These are phyloP conservation scores for Collybiopsis luxurians DNA, from an alignment of 768 basidiomycete genomes.

Conservation along the genomic window DNA sequence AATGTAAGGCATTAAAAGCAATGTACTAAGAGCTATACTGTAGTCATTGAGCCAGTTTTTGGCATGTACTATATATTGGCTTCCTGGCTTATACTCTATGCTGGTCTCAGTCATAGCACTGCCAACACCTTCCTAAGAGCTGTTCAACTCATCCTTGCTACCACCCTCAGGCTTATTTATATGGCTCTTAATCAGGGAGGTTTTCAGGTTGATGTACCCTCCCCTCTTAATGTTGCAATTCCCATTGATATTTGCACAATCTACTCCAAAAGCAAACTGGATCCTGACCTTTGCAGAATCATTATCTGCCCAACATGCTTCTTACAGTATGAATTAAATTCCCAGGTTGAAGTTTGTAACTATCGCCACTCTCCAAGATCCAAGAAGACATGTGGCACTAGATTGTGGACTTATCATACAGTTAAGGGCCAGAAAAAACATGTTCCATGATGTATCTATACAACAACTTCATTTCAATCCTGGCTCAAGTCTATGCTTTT, in stretches of 20 bases:
- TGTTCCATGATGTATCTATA: slow-evolving; percentile 19
- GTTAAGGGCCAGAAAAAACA: slow-evolving; percentile 13
- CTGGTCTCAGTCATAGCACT: slow-evolving; percentile 2
- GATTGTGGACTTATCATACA: slow-evolving; percentile 15
- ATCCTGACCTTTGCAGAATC: no score
- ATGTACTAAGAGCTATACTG: neutral
- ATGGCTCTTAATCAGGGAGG: no score
- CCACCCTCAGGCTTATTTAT: neutral
- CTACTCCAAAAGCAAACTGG: no score
- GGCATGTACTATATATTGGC: slow-evolving; percentile 6
- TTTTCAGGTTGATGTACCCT: no score
- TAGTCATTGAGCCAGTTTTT: neutral
- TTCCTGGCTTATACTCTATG: slow-evolving; percentile 6
- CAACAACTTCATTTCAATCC: slow-evolving; percentile 21
- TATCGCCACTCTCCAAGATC: slow-evolving; percentile 16
- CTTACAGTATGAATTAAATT: slow-evolving; percentile 9
- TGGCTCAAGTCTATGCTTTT: slow-evolving; percentile 28
- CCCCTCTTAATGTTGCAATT: no score
- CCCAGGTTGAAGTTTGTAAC: slow-evolving; percentile 15
- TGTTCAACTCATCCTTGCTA: slow-evolving; percentile 3
- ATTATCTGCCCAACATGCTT: no score
- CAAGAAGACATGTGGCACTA: slow-evolving; percentile 13
- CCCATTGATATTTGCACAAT: no score
- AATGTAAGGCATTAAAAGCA: neutral
- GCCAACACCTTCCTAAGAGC: slow-evolving; percentile 6